Evolutionary conservation across 352 stramenopile species (phyloP), one percentile per base, ranked within the genome.

Genomic region (Phytophthora cajani): DNA sequence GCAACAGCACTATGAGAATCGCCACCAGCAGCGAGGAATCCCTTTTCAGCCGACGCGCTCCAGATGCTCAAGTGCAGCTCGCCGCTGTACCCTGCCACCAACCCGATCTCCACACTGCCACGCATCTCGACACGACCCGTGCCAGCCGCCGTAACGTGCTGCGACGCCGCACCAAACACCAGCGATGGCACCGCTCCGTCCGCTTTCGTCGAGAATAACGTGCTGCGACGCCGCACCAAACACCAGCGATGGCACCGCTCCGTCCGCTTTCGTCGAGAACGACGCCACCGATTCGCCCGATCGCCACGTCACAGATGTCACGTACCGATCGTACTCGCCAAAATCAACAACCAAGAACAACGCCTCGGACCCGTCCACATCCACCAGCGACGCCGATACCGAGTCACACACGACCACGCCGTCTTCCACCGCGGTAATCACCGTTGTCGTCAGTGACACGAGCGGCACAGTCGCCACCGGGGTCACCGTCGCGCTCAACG

Each of bases 311-410:
- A 84, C 42, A 2, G 54, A 75, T 44, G 69, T 61, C 38, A 67
- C 62, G n/a, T 68, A 60, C 55, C 23, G 6, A 19, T 42, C 36
- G 38, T 64, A 66, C 32, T 67, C 55, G 1, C 72, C 56, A 3
- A 82, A 67, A 25, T 82, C 55, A 46, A 80, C 54, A 8, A 67
- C 59, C 21, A 86, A 62, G 44, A 72, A 82, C 17, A 80, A 40
- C 10, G 42, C 46, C 47, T 86, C 75, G 0, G 78, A 86, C 12
- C 73, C 70, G 21, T 86, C 78, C 5, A 67, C 57, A 68, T 86
- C 78, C 32, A 78, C 57, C 32, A 86, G 51, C 4, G 62, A 72
- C 3, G 72, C 72, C 19, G n/a, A 30, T 1, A 82, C 62, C 17
- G 59, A 56, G 50, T 74, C 67, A 1, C 66, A 75, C 5, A 73